Evolutionary conservation across 306 rosid genomes (phyloP).

Genomic region (Dicorynia guianensis): DNA sequence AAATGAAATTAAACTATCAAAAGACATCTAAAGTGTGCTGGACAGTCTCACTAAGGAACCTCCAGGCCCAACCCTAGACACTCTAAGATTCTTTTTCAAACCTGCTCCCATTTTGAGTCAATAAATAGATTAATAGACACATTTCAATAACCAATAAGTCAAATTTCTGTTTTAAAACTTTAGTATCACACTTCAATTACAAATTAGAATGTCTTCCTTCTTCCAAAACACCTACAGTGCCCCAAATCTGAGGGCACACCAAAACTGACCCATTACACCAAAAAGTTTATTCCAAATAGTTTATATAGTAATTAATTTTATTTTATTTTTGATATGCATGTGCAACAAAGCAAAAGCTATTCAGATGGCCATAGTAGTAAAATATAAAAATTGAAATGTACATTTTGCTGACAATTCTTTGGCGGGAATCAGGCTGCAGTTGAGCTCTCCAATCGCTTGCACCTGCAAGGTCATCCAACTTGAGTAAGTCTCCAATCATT

Average conservation of each 20-base stretch:
- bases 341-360: background rate
- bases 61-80: slow-evolving; percentile 24
- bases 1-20: too few relatives aligned
- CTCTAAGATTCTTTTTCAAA: slow-evolving; percentile 22
- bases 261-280: too few relatives aligned
- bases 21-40: too few relatives aligned
- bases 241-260: too few relatives aligned
- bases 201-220: too few relatives aligned
- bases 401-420: slow-evolving; percentile 34
- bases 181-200: too few relatives aligned
- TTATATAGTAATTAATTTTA: too few relatives aligned
- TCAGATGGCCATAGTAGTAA: background rate
- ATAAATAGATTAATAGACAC: background rate
- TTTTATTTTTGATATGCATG: background rate
- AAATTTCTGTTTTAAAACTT: too few relatives aligned
- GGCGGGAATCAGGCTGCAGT: slow-evolving; percentile 8
- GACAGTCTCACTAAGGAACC: background rate
- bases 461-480: slow-evolving; percentile 2
- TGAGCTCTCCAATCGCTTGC: slow-evolving; percentile 6
- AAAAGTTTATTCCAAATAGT: too few relatives aligned
- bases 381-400: background rate
- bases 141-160: background rate
- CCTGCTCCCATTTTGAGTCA: background rate
- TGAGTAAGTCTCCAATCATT: slow-evolving; percentile 9
- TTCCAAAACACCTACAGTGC: too few relatives aligned